Percentiles rank a stretch among this genome's conserved stretches.
phyloP scores from a whole-genome alignment of 495 filamentous ascomycete species.

The Penicillium cinerascens region DNA sequence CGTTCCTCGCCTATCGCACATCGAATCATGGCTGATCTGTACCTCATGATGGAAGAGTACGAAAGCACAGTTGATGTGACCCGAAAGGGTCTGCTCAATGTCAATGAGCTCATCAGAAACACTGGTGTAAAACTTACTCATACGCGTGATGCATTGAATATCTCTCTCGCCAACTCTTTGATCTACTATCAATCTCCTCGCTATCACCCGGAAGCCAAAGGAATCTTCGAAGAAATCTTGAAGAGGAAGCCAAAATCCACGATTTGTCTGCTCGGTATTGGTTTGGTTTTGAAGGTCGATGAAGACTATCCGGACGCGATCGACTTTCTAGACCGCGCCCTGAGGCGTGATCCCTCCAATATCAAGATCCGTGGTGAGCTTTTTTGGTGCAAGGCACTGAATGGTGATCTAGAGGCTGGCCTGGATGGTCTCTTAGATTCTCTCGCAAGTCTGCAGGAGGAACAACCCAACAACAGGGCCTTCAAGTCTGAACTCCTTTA shows the following conservation, averaged over 20 bases:
- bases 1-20: slow-evolving; percentile 74
- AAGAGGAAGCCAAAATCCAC: slow-evolving; percentile 67
- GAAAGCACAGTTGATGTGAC: slow-evolving; percentile 76
- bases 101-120: slow-evolving; percentile 55
- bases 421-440: slow-evolving; percentile 65
- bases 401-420: slow-evolving; percentile 64
- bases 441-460: slow-evolving; percentile 53
- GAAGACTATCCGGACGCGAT: slow-evolving; percentile 79
- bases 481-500: slow-evolving; percentile 81
- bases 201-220: slow-evolving; percentile 81
- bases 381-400: slow-evolving; percentile 87
- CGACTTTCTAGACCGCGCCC: slow-evolving; percentile 69
- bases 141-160: slow-evolving; percentile 67
- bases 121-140: slow-evolving; percentile 65
- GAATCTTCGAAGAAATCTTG: slow-evolving; percentile 76
- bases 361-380: slow-evolving; percentile 74
- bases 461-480: slow-evolving; percentile 58
- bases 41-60: slow-evolving; percentile 80
- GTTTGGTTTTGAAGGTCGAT: slow-evolving; percentile 87
- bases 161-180: slow-evolving; percentile 74
- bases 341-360: slow-evolving; percentile 66
- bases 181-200: slow-evolving; percentile 86
- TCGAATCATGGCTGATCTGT: slow-evolving; percentile 80
- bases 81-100: slow-evolving; percentile 62
- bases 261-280: slow-evolving; percentile 80